Base-by-base conservation (phyloP, 192 early-diverging fungal species). In the Lobosporangium transversale region DNA sequence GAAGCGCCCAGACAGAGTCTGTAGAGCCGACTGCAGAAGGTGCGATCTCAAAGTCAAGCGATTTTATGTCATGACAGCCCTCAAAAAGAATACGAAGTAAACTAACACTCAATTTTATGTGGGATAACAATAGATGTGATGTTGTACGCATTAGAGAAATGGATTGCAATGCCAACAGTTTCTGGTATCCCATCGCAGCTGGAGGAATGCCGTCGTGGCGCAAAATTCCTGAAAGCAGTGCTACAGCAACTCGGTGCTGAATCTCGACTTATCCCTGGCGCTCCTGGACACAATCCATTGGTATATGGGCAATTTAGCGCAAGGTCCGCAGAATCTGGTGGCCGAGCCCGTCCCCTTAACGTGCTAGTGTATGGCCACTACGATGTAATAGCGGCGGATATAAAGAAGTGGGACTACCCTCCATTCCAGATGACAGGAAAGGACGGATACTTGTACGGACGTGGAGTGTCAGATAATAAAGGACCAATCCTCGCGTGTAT, bases 381-480 rank as follows among this genome's bases (percentile, higher is more conserved):
- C 61, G 92, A 94, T 68, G 92, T 94, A 9, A 91, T 94, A 83
- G 81, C 88, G 17, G 90, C 90, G 0, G 89, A 91, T 42, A 80
- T 82, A 69, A 76, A 80, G 37, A 84, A 82, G 58, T 94, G 92
- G 92, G 63, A 62, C 24, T 76, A 85, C 36, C 76, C 81, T 63
- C 91, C 92, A 11, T 94, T 94, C 52, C 80, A 81, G 58, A 54
- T 94, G 52, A 73, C 79, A 15, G 85, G 84, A 24, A 85, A 78
- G 58, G 88, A 92, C 62, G 92, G 92, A 5, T 89, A 90, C 68
- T 58, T 94, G 6, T 93, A 93, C 58, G 92, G 87, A 20, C 83
- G 92, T 62, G 92, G 92, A 53, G 91, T 87, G 6, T 88, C 87
- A n/a, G 92, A 94, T 62, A 90, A 94, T 69, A 94, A 94, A 79